Evolutionary conservation across 495 filamentous ascomycete genomes (phyloP).

Genomic region (Penicillium paxilli): DNA sequence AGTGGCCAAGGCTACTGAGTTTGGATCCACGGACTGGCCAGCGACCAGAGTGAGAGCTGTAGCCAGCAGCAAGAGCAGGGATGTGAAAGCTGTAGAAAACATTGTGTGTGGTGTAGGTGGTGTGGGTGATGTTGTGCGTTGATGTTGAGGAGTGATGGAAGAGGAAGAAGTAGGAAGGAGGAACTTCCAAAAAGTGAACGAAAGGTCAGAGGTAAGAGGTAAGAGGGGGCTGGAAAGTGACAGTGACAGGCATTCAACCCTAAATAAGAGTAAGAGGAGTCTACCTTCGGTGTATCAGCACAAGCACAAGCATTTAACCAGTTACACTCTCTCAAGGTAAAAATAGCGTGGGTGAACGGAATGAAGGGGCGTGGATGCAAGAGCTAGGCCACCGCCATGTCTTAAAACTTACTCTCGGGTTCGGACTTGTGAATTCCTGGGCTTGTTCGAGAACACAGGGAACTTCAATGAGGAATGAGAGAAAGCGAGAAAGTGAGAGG

Average conservation of each 20-base stretch:
- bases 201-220: background rate
- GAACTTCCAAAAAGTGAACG: background rate
- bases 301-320: too few relatives aligned
- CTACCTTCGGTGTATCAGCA: too few relatives aligned
- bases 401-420: constrained; percentile 11
- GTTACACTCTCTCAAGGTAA: background rate
- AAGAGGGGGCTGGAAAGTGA: background rate
- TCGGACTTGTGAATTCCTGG: constrained; percentile 2
- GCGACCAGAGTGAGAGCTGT: constrained; percentile 33
- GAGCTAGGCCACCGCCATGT: background rate
- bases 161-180: background rate
- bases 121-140: background rate
- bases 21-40: constrained; percentile 60
- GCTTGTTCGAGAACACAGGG: constrained; percentile 4
- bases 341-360: constrained; percentile 13
- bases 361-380: constrained; percentile 17
- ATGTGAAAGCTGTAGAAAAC: constrained; percentile 18
- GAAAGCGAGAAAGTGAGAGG: constrained; percentile 7
- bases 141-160: background rate
- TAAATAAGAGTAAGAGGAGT: too few relatives aligned
- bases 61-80: constrained; percentile 26
- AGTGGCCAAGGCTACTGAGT: constrained; percentile 49
- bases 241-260: too few relatives aligned
- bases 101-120: constrained; percentile 14
- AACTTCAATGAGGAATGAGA: background rate